Evolutionary conservation across 139 green algal genomes (phyloP).

Genomic region (Protoeuglena noctilucae): DNA sequence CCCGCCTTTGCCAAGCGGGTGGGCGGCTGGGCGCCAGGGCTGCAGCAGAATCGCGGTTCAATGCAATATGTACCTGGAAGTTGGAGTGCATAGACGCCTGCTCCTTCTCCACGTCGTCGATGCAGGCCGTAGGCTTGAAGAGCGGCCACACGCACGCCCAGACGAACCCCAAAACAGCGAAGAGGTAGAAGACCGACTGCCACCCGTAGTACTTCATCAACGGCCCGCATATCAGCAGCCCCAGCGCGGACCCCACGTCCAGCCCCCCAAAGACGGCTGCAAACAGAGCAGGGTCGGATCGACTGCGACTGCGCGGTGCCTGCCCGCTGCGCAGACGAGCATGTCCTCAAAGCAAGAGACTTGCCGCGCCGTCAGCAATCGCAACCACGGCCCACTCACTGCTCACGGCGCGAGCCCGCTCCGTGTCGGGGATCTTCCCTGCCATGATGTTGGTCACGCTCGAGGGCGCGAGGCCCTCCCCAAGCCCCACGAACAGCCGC

Average conservation of each 20-base stretch:
- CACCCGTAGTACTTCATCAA: constrained; percentile 77
- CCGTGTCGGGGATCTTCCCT: constrained; percentile 34
- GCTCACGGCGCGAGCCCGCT: constrained; percentile 63
- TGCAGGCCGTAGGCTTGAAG: constrained; percentile 20
- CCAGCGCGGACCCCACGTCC: constrained; percentile 68
- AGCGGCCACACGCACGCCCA: constrained; percentile 69
- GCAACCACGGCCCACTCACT: too few species aligned
- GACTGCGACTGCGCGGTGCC: too few species aligned
- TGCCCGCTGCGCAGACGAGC: too few species aligned
- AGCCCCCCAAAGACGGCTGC: constrained; percentile 93
- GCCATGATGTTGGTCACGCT: constrained; percentile 82
- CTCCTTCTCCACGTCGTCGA: neutral
- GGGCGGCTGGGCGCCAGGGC: too few species aligned
- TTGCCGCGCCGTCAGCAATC: too few species aligned
- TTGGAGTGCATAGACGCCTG: too few species aligned
- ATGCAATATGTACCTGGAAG: too few species aligned
- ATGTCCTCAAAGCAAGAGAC: too few species aligned
- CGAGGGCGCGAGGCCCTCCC: constrained; percentile 84
- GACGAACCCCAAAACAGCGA: constrained; percentile 71
- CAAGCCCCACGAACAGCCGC: constrained; percentile 75
- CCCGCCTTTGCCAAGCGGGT: too few species aligned
- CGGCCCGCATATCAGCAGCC: constrained; percentile 68
- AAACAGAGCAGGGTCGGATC: too few species aligned
- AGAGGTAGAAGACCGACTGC: constrained; percentile 91
- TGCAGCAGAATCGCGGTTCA: too few species aligned